These are phyloP conservation scores for Pulveroboletus sp. DNA, from an alignment of 768 basidiomycete species.

Conservation along the genomic window DNA sequence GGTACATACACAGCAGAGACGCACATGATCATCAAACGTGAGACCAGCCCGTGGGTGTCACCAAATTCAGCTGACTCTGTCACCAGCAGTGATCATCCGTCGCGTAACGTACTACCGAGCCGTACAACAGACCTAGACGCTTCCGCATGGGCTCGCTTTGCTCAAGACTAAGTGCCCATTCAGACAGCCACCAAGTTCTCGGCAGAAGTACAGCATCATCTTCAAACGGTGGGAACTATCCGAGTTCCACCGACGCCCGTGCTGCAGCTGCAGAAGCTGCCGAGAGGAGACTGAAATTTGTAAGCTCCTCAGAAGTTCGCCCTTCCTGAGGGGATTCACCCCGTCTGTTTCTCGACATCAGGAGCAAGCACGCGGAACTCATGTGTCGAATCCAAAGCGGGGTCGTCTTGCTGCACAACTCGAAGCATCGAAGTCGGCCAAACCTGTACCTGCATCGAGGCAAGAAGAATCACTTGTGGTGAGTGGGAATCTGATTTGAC, in stretches of 20 bases:
- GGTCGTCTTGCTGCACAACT: slow-evolving; percentile 43
- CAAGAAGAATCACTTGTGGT: slow-evolving; percentile 44
- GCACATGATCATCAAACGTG: slow-evolving; percentile 12
- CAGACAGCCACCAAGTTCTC: slow-evolving; percentile 48
- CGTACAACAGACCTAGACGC: no score
- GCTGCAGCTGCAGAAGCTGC: slow-evolving; percentile 60
- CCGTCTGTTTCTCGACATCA: slow-evolving; percentile 17
- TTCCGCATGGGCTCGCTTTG: slow-evolving; percentile 58
- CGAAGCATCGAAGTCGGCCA: slow-evolving; percentile 37
- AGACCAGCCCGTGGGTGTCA: slow-evolving; percentile 8
- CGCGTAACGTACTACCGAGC: no score
- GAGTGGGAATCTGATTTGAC: slow-evolving; percentile 27
- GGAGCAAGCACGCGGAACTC: slow-evolving; percentile 42
- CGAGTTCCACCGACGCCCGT: slow-evolving; percentile 41
- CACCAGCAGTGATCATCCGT: neutral
- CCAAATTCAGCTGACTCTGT: neutral
- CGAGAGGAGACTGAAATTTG: slow-evolving; percentile 54
- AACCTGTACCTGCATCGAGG: slow-evolving; percentile 36
- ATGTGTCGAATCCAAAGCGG: slow-evolving; percentile 42
- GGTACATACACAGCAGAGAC: slow-evolving; percentile 9
- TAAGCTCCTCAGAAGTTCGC: slow-evolving; percentile 32
- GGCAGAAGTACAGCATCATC: slow-evolving; percentile 33
- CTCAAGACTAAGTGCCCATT: slow-evolving; percentile 45
- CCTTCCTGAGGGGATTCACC: slow-evolving; percentile 25
- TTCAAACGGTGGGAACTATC: slow-evolving; percentile 15